A percentile compares a stretch with the other conserved stretches of the same genome.
Evolutionary conservation across 2,329 filamentous ascomycete species (phyloP).

Genomic region (Cercospora zeina): DNA sequence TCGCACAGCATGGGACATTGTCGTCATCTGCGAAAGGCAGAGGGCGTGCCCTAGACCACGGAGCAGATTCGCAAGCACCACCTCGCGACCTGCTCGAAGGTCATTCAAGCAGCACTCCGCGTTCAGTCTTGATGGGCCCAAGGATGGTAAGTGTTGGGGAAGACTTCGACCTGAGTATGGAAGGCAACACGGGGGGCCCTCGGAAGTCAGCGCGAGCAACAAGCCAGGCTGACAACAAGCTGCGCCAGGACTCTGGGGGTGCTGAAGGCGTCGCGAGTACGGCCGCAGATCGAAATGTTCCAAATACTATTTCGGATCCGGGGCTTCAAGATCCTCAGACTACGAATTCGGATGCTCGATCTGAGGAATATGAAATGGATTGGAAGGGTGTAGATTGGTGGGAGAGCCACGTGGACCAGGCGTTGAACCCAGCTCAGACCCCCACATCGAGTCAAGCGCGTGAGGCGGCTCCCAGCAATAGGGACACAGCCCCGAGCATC

Average conservation of each 20-base stretch:
- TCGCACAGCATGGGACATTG: constrained; percentile 8
- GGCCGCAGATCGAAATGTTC: not conserved
- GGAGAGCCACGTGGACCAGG: not conserved
- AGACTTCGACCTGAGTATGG: constrained; percentile 12
- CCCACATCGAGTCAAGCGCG: not conserved
- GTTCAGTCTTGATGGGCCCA: not conserved
- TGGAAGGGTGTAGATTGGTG: not conserved
- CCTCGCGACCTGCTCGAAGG: not conserved
- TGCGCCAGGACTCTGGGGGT: constrained; percentile 4
- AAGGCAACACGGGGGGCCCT: not conserved
- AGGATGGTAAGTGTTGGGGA: constrained; percentile 13
- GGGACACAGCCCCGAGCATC: not conserved
- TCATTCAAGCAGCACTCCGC: not conserved
- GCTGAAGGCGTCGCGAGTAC: not conserved
- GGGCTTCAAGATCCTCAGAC: not conserved
- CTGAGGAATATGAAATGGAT: constrained; percentile 2
- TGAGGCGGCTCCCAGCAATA: not conserved
- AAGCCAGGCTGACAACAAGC: not conserved
- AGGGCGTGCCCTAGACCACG: not conserved
- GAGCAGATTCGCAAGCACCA: not conserved
- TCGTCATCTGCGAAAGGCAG: constrained; percentile 10
- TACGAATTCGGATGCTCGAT: not conserved
- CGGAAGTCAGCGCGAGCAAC: not conserved
- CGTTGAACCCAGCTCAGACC: not conserved
- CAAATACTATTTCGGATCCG: not conserved